phyloP scores from a whole-genome alignment of 164 flowering plant genomes.

The Dillenia turbinata region DNA sequence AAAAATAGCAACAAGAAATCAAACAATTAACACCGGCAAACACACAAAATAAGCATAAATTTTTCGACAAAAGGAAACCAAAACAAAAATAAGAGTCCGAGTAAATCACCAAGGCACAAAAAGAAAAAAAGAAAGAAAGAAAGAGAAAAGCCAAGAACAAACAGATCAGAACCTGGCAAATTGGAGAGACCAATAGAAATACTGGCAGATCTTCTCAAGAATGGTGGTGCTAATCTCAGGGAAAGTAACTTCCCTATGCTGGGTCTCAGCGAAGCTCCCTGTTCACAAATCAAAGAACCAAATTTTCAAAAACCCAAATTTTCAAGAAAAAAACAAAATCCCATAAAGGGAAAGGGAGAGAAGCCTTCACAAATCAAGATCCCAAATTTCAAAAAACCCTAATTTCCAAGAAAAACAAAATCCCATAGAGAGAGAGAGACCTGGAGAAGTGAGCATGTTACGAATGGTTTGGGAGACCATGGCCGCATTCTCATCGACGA shows the following conservation, averaged over 20 bases:
- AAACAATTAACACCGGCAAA: no score
- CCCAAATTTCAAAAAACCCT: conserved; percentile 2
- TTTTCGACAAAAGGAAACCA: no score
- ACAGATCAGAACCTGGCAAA: conserved; percentile 54
- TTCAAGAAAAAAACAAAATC: not conserved
- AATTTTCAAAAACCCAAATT: not conserved
- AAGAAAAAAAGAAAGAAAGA: not conserved
- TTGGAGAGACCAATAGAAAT: conserved; percentile 93
- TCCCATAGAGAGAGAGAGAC: conserved; percentile 20
- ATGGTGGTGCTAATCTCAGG: conserved; percentile 89
- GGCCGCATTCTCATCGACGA: conserved; percentile 88
- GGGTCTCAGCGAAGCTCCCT: conserved; percentile 82
- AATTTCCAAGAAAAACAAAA: conserved; percentile 4
- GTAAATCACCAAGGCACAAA: no score
- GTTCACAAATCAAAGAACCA: conserved; percentile 7
- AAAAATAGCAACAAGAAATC: no score
- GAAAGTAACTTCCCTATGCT: conserved; percentile 78
- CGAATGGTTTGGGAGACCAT: conserved; percentile 96
- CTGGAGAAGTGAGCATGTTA: conserved; percentile 99
- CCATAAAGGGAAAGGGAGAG: not conserved
- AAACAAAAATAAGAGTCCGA: no score
- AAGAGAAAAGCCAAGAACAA: not conserved
- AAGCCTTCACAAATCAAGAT: not conserved
- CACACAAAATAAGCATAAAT: no score
- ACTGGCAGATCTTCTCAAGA: conserved; percentile 96